Percentiles rank a stretch among this genome's conserved stretches.
Conservation (phyloP, 352 stramenopile genomes). For the Pilasporangium apinafurcum region DNA sequence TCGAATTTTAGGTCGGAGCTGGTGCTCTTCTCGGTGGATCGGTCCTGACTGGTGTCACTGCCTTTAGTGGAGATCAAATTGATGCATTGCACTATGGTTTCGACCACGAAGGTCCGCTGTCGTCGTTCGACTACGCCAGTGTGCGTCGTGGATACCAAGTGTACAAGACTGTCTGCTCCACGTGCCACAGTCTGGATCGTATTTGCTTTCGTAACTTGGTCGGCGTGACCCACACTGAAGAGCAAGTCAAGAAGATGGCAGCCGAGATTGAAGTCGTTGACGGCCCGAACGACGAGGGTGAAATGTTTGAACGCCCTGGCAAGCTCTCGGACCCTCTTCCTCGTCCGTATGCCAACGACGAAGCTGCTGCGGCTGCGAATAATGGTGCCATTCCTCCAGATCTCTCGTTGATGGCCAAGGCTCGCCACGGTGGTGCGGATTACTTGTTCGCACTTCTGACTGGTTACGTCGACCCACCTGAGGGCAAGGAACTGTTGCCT, state of each 20-base stretch:
- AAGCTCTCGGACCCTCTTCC: slow-evolving; percentile 96
- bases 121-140: slow-evolving; percentile 88
- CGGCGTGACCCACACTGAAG: slow-evolving; percentile 94
- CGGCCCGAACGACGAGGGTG: slow-evolving; percentile 96
- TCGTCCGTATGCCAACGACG: slow-evolving; percentile 96
- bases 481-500: slow-evolving; percentile 79
- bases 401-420: slow-evolving; percentile 97
- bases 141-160: slow-evolving; percentile 99
- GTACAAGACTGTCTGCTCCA: slow-evolving; percentile 98
- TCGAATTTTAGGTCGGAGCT: slow-evolving; percentile 40
- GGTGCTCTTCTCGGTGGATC: slow-evolving; percentile 63
- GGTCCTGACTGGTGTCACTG: slow-evolving; percentile 75
- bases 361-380: slow-evolving; percentile 95
- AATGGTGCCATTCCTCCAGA: slow-evolving; percentile 97
- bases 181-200: slow-evolving; percentile 95
- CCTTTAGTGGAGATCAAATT: slow-evolving; percentile 84
- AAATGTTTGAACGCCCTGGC: slow-evolving; percentile 99
- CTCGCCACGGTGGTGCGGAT: slow-evolving; percentile 92
- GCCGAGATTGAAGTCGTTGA: slow-evolving; percentile 96
- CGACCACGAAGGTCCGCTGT: slow-evolving; percentile 77
- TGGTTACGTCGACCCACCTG: slow-evolving; percentile 94
- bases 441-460: slow-evolving; percentile 98
- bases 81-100: slow-evolving; percentile 86
- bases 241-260: slow-evolving; percentile 88
- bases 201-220: slow-evolving; percentile 98